Percentiles rank a stretch among this genome's conserved stretches.
phyloP scores from a whole-genome alignment of 768 basidiomycete genomes.

The Jaapia argillacea region DNA sequence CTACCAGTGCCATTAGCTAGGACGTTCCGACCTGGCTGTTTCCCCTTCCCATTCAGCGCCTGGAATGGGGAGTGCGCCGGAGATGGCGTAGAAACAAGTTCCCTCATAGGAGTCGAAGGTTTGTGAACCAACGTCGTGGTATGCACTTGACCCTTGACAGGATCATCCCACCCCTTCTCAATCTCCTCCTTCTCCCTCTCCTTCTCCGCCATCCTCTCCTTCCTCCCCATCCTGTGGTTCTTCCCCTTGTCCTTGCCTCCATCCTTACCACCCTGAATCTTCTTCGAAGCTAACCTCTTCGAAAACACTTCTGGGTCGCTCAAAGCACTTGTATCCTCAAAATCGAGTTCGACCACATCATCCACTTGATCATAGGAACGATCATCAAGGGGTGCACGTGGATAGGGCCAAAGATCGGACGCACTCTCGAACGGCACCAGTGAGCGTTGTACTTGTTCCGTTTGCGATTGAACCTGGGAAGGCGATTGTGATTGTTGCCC shows the following conservation, averaged over 20 bases:
- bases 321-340: slow-evolving; percentile 61
- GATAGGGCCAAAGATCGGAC: slow-evolving; percentile 66
- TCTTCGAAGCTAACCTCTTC: slow-evolving; percentile 13
- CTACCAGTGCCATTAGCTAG: too few species aligned
- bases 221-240: slow-evolving; percentile 21
- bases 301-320: slow-evolving; percentile 56
- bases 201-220: slow-evolving; percentile 31
- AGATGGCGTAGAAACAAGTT: slow-evolving; percentile 1
- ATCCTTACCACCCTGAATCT: slow-evolving; percentile 17
- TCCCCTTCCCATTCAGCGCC: slow-evolving; percentile 4
- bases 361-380: slow-evolving; percentile 27
- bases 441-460: slow-evolving; percentile 9
- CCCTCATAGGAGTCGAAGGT: slow-evolving; percentile 43
- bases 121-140: too few species aligned
- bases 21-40: too few species aligned
- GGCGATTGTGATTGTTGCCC: not conserved
- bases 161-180: too few species aligned
- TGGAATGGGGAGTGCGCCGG: slow-evolving; percentile 1
- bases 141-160: too few species aligned
- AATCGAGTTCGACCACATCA: slow-evolving; percentile 70
- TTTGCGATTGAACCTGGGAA: not conserved
- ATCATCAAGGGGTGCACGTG: slow-evolving; percentile 34
- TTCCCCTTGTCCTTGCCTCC: slow-evolving; percentile 18
- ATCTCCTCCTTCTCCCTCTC: too few species aligned
- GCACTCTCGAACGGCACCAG: slow-evolving; percentile 56